These are phyloP conservation scores for Lentinula novae-zelandiae DNA, from an alignment of 1,284 basidiomycete genomes.

Conservation along the genomic window DNA sequence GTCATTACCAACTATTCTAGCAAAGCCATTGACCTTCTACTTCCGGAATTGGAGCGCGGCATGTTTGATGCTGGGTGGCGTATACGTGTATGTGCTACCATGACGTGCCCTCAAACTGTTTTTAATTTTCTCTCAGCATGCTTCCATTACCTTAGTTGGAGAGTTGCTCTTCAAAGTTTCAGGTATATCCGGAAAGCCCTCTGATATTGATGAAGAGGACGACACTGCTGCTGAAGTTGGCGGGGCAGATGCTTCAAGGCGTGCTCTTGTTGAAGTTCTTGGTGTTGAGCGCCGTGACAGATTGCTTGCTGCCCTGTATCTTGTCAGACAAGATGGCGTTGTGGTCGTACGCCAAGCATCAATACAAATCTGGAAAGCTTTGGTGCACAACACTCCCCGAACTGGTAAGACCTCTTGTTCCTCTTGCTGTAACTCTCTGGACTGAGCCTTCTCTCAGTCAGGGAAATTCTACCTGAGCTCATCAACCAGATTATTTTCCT, in stretches of 20 bases:
- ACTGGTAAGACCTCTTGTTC: slow-evolving; percentile 49
- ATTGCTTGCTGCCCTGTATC: slow-evolving; percentile 88
- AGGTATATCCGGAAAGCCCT: slow-evolving; percentile 89
- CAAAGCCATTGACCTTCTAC: slow-evolving; percentile 89
- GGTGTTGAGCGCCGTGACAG: slow-evolving; percentile 88
- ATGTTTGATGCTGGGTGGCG: slow-evolving; percentile 97
- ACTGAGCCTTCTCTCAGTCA: slow-evolving; percentile 47
- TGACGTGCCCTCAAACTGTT: not conserved
- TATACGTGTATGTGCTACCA: slow-evolving; percentile 67
- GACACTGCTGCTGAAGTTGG: slow-evolving; percentile 58
- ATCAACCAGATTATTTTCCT: slow-evolving; percentile 73
- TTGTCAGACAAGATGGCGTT: slow-evolving; percentile 93
- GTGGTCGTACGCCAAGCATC: slow-evolving; percentile 88
- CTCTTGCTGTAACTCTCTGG: not conserved
- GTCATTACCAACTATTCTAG: slow-evolving; percentile 93
- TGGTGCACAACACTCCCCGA: slow-evolving; percentile 88
- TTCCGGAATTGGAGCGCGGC: slow-evolving; percentile 93
- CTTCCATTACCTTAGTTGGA: slow-evolving; percentile 93
- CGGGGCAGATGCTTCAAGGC: slow-evolving; percentile 75
- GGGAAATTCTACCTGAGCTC: slow-evolving; percentile 90
- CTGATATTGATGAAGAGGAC: slow-evolving; percentile 75
- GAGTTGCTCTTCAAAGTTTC: slow-evolving; percentile 98
- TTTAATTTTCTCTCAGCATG: slow-evolving; percentile 54
- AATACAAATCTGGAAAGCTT: slow-evolving; percentile 97
- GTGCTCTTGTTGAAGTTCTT: slow-evolving; percentile 84